A percentile compares a stretch with the other conserved stretches of the same genome.
Conservation (phyloP, 2,329 filamentous ascomycete species). For the Fusarium torulosum region DNA sequence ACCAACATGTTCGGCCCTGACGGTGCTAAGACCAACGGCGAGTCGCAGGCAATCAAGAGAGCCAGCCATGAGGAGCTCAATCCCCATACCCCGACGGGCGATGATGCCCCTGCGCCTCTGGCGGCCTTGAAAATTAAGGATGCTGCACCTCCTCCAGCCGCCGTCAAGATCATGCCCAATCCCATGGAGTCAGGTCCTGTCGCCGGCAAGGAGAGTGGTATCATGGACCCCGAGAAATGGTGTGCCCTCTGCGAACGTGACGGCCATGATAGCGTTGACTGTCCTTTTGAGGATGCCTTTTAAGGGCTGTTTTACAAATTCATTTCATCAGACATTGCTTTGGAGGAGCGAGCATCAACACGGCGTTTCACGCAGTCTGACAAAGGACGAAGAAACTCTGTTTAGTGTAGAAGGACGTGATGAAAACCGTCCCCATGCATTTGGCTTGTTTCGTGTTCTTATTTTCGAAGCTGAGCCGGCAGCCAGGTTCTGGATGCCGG, state of each 20-base stretch:
- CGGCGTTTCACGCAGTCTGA: constrained; percentile 26
- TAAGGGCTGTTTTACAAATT: constrained; percentile 51
- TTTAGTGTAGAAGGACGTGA: constrained; percentile 46
- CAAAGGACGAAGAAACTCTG: constrained; percentile 33
- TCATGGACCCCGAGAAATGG: constrained; percentile 90
- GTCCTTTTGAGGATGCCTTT: constrained; percentile 88
- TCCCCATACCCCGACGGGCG: constrained; percentile 58
- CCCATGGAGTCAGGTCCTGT: constrained; percentile 75
- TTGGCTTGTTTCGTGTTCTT: constrained; percentile 31
- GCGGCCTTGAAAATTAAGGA: constrained; percentile 64
- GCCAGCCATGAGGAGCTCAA: constrained; percentile 54
- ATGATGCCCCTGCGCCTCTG: constrained; percentile 67
- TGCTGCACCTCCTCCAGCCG: constrained; percentile 52
- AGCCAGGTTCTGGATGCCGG: constrained; percentile 37
- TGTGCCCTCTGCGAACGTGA: constrained; percentile 97
- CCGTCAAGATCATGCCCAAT: constrained; percentile 68
- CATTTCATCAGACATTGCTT: constrained; percentile 21
- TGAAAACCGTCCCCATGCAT: constrained; percentile 45
- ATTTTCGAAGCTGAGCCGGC: constrained; percentile 34
- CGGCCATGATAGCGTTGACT: constrained; percentile 95
- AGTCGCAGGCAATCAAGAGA: constrained; percentile 53
- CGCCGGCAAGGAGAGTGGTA: constrained; percentile 81
- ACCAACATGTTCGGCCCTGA: constrained; percentile 83
- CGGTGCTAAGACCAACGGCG: constrained; percentile 51
- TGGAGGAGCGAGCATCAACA: constrained; percentile 37